Evolutionary conservation across 768 basidiomycete species (phyloP).

Genomic region (Strobilomyces dryophilus): DNA sequence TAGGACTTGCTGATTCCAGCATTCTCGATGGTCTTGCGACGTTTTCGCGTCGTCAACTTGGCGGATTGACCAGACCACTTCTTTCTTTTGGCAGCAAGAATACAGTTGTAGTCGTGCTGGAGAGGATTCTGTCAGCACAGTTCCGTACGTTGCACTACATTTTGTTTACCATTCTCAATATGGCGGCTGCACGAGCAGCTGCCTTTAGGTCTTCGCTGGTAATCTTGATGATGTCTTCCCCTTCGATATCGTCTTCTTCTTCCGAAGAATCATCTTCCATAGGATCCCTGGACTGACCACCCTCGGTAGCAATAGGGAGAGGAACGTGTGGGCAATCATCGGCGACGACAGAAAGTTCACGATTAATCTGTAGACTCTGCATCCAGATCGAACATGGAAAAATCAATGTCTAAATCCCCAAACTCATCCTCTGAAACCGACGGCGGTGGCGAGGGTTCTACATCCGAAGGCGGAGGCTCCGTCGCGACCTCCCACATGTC

Average conservation of each 20-base stretch:
- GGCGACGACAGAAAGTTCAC: constrained; percentile 31
- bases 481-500: constrained; percentile 21
- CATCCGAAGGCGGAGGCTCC: constrained; percentile 17
- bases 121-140: neutral
- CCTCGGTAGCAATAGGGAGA: neutral
- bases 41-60: constrained; percentile 32
- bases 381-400: constrained; percentile 12
- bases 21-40: constrained; percentile 34
- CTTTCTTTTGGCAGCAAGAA: constrained; percentile 35
- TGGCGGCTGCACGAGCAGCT: constrained; percentile 90
- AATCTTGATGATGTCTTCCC: constrained; percentile 67
- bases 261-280: constrained; percentile 19
- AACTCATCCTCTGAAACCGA: constrained; percentile 19
- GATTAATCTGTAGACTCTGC: constrained; percentile 32
- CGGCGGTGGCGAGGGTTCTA: constrained; percentile 5
- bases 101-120: constrained; percentile 87
- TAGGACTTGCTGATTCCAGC: constrained; percentile 30
- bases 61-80: constrained; percentile 29
- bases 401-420: constrained; percentile 13
- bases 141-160: neutral
- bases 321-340: constrained; percentile 16
- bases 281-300: neutral
- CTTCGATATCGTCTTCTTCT: constrained; percentile 32
- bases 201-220: constrained; percentile 80
- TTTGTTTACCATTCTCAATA: constrained; percentile 74